Evolutionary conservation across 306 rosid genomes (phyloP).

Genomic region (Ormosia semicastrata): DNA sequence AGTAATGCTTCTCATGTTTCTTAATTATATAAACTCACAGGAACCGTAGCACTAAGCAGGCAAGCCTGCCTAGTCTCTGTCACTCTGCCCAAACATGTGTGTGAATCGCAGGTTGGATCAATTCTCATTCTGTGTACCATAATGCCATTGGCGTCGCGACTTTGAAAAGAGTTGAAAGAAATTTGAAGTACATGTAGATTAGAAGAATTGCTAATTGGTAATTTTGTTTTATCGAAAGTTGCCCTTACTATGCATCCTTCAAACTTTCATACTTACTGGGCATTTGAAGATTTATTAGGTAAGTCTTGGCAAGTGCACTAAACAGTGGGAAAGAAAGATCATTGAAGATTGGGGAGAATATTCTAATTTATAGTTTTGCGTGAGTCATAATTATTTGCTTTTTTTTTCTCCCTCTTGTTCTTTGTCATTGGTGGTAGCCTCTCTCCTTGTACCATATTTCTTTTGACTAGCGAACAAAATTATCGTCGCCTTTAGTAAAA

Average conservation of each 20-base stretch:
- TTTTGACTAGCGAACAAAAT: background rate
- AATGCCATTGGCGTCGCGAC: background rate
- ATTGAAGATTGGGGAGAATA: background rate
- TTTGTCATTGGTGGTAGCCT: background rate
- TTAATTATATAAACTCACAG: slow-evolving; percentile 19
- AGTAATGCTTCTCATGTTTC: slow-evolving; percentile 8
- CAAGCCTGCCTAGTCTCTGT: slow-evolving; percentile 3
- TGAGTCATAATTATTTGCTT: background rate
- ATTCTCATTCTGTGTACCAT: background rate
- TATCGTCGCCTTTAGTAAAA: background rate
- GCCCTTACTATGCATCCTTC: background rate
- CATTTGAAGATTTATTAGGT: background rate
- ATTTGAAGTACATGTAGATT: background rate
- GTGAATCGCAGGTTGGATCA: background rate
- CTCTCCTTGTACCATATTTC: background rate
- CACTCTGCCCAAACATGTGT: background rate
- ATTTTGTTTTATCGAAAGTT: background rate
- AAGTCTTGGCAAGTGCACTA: background rate
- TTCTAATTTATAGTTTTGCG: background rate
- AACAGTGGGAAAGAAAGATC: background rate
- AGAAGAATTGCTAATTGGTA: background rate
- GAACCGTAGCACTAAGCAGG: slow-evolving; percentile 17
- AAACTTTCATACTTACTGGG: background rate
- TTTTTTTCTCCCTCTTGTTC: background rate
- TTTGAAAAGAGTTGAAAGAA: background rate